A percentile compares a stretch with the other conserved stretches of the same genome.
These are phyloP conservation scores for Zychaea mexicana DNA, from an alignment of 371 early-diverging fungal species.

Conservation along the genomic window DNA sequence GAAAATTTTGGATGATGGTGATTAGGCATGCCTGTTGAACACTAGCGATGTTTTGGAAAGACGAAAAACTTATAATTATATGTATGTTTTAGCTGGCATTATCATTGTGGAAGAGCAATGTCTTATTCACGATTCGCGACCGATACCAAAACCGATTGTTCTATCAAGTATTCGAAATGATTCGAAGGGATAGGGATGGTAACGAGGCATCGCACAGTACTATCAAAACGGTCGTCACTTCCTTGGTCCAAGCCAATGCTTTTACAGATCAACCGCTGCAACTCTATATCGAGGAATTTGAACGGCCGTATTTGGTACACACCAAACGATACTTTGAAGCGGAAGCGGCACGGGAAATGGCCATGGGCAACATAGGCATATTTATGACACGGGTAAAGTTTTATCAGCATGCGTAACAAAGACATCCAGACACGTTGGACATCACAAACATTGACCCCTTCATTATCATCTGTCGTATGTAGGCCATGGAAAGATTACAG, in stretches of 20 bases:
- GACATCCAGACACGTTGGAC: too few relatives aligned
- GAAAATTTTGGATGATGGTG: background rate
- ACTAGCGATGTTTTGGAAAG: too few relatives aligned
- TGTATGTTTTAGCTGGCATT: slow-evolving; percentile 56
- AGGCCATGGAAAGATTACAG: slow-evolving; percentile 51
- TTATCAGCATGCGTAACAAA: too few relatives aligned
- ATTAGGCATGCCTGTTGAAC: too few relatives aligned
- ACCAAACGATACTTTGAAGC: slow-evolving; percentile 73
- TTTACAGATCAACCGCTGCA: slow-evolving; percentile 71
- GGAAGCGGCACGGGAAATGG: slow-evolving; percentile 68
- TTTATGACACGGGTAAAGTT: slow-evolving; percentile 75
- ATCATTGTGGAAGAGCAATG: slow-evolving; percentile 73
- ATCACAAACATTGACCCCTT: too few relatives aligned
- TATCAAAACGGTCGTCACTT: slow-evolving; percentile 60
- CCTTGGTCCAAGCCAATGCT: slow-evolving; percentile 69
- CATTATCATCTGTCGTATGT: too few relatives aligned
- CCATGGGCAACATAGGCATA: slow-evolving; percentile 59
- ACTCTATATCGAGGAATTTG: slow-evolving; percentile 82
- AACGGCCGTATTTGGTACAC: slow-evolving; percentile 69
- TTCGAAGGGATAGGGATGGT: slow-evolving; percentile 75
- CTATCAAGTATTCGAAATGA: slow-evolving; percentile 70
- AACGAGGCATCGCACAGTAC: slow-evolving; percentile 58
- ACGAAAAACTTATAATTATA: too few relatives aligned
- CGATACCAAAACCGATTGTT: slow-evolving; percentile 67
- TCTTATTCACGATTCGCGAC: slow-evolving; percentile 64